Percentiles rank a stretch among this genome's conserved stretches.
Evolutionary conservation across 2,329 filamentous ascomycete genomes (phyloP).

Genomic region (Pseudocercospora musae): DNA sequence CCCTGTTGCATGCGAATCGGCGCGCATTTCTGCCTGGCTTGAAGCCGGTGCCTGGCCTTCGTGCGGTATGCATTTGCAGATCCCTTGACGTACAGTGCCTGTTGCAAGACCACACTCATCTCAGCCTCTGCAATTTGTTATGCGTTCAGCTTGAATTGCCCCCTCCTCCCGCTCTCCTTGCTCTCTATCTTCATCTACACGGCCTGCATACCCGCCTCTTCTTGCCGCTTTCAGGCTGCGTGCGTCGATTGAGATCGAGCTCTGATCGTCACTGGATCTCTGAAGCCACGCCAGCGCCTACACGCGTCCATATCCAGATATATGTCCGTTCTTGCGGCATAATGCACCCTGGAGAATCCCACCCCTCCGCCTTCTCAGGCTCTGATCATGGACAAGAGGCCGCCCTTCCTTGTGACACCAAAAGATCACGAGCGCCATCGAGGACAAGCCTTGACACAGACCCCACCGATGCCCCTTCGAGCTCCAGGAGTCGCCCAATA

Average conservation of each 20-base stretch:
- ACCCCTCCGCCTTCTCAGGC: not conserved
- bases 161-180: not conserved
- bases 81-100: not conserved
- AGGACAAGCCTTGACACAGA: constrained; percentile 8
- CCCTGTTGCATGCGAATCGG: constrained; percentile 2
- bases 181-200: constrained; percentile 1
- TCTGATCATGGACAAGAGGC: not conserved
- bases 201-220: not conserved
- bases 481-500: constrained; percentile 4
- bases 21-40: not conserved
- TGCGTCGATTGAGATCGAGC: not conserved
- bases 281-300: not conserved
- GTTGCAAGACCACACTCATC: not conserved
- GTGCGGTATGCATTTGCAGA: constrained; percentile 2
- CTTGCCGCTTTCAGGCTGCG: not conserved
- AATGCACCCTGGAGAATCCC: not conserved
- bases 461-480: constrained; percentile 4
- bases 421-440: not conserved
- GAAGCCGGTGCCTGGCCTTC: constrained; percentile 4
- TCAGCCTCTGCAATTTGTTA: not conserved
- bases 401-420: not conserved
- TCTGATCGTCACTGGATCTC: not conserved
- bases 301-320: constrained; percentile 1
- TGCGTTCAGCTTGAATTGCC: not conserved
- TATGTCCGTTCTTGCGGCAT: not conserved